phyloP scores from a whole-genome alignment of 192 early-diverging fungal genomes.

The Chytriomyces sp. region DNA sequence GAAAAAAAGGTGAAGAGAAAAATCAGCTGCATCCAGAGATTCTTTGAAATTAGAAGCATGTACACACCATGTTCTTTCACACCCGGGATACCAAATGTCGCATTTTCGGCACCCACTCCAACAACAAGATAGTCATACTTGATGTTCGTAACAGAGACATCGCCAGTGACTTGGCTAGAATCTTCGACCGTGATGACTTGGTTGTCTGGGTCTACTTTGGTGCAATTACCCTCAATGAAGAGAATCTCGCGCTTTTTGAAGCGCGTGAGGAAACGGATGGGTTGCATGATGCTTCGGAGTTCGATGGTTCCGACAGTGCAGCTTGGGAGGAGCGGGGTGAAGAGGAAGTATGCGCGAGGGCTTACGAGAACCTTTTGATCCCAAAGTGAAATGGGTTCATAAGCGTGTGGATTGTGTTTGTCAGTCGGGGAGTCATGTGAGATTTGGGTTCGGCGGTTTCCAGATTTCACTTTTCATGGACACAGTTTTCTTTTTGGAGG shows the following conservation, averaged over 20 bases:
- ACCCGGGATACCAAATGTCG: conserved; percentile 81
- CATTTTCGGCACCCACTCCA: conserved; percentile 77
- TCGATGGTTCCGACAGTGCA: conserved; percentile 91
- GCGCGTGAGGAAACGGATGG: conserved; percentile 83
- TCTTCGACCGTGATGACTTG: conserved; percentile 81
- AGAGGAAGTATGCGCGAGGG: conserved; percentile 89
- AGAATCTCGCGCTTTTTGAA: conserved; percentile 84
- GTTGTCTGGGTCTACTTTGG: conserved; percentile 79
- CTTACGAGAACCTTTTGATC: conserved; percentile 55
- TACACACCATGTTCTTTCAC: conserved; percentile 61
- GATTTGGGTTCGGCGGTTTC: too few relatives aligned
- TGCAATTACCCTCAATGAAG: conserved; percentile 91
- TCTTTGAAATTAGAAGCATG: not conserved
- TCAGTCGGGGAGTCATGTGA: too few relatives aligned
- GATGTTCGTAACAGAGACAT: conserved; percentile 58
- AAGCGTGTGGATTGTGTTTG: not conserved
- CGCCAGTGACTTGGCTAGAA: conserved; percentile 72
- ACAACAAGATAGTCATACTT: conserved; percentile 80
- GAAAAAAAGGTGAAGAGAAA: conserved; percentile 1
- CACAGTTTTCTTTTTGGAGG: too few relatives aligned
- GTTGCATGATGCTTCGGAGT: conserved; percentile 83
- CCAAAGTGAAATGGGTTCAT: not conserved
- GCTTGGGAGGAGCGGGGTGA: conserved; percentile 56
- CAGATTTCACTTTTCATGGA: too few relatives aligned
- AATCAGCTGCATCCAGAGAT: not conserved